Evolutionary conservation across 2,329 filamentous ascomycete species (phyloP).

Genomic region (Didymosphaeria variabile): DNA sequence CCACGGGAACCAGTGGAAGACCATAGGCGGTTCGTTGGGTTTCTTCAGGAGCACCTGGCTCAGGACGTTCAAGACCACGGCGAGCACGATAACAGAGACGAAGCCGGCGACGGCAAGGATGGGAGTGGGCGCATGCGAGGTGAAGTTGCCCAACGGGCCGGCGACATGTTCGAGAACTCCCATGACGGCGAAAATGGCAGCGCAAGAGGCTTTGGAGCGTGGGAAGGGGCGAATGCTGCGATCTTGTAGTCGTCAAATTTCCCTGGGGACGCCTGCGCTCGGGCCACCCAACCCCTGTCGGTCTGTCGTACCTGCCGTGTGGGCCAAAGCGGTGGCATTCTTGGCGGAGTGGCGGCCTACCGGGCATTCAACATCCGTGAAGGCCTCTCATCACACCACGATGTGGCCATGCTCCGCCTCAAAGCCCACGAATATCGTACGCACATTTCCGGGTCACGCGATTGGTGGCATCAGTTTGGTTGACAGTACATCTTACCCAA

Average conservation of each 20-base stretch:
- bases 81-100: slow-evolving; percentile 59
- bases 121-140: slow-evolving; percentile 52
- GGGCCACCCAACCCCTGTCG: slow-evolving; percentile 34
- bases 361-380: slow-evolving; percentile 22
- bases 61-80: slow-evolving; percentile 80
- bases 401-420: slow-evolving; percentile 28
- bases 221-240: slow-evolving; percentile 19
- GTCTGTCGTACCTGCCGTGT: slow-evolving; percentile 13
- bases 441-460: slow-evolving; percentile 28
- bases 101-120: slow-evolving; percentile 56
- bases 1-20: slow-evolving; percentile 73
- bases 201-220: slow-evolving; percentile 20
- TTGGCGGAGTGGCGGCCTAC: slow-evolving; percentile 33
- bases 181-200: slow-evolving; percentile 50
- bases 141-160: slow-evolving; percentile 58
- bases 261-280: slow-evolving; percentile 28
- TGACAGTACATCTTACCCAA: not conserved
- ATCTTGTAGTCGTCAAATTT: slow-evolving; percentile 38
- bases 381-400: slow-evolving; percentile 34
- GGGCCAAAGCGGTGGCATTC: slow-evolving; percentile 17
- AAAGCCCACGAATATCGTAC: slow-evolving; percentile 23
- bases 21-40: slow-evolving; percentile 70
- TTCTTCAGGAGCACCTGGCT: slow-evolving; percentile 83
- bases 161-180: slow-evolving; percentile 61
- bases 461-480: slow-evolving; percentile 29